Evolutionary conservation across 768 basidiomycete genomes (phyloP).

Genomic region (Tephrocybe sp.): DNA sequence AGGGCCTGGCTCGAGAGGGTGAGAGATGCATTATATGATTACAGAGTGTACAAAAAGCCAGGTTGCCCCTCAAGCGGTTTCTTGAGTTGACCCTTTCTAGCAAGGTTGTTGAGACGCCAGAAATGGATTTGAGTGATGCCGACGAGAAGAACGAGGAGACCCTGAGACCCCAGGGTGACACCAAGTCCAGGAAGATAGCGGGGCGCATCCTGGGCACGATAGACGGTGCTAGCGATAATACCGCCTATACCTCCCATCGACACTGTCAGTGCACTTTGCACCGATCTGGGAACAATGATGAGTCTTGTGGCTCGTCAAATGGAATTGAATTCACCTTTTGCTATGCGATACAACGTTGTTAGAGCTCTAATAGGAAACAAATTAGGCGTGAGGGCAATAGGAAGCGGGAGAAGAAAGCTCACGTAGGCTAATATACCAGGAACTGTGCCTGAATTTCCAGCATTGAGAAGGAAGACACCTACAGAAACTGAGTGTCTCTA

Average conservation of each 20-base stretch:
- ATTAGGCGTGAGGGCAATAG: background rate
- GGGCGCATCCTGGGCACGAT: constrained; percentile 40
- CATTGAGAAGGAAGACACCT: constrained; percentile 45
- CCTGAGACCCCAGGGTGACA: constrained; percentile 39
- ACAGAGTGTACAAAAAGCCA: constrained; percentile 39
- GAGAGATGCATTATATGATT: constrained; percentile 9
- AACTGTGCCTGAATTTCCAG: constrained; percentile 40
- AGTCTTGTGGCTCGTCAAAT: constrained; percentile 1
- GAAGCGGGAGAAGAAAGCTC: constrained; percentile 8
- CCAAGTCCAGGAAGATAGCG: constrained; percentile 44
- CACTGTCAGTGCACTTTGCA: constrained; percentile 38
- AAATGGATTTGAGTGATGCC: constrained; percentile 34
- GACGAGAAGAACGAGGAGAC: constrained; percentile 33
- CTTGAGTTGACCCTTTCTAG: constrained; percentile 30
- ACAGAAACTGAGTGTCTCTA: constrained; percentile 2
- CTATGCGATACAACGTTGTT: constrained; percentile 50
- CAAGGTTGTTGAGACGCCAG: constrained; percentile 32
- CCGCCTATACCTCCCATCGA: constrained; percentile 42
- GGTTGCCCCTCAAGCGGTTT: constrained; percentile 33
- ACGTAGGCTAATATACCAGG: constrained; percentile 46
- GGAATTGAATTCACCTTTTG: constrained; percentile 29
- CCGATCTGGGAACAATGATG: constrained; percentile 20
- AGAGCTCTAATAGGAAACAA: constrained; percentile 26
- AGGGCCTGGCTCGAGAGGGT: background rate
- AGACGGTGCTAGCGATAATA: constrained; percentile 41